phyloP scores from a whole-genome alignment of 179 eudicot species.

The Kewa caespitosa region DNA sequence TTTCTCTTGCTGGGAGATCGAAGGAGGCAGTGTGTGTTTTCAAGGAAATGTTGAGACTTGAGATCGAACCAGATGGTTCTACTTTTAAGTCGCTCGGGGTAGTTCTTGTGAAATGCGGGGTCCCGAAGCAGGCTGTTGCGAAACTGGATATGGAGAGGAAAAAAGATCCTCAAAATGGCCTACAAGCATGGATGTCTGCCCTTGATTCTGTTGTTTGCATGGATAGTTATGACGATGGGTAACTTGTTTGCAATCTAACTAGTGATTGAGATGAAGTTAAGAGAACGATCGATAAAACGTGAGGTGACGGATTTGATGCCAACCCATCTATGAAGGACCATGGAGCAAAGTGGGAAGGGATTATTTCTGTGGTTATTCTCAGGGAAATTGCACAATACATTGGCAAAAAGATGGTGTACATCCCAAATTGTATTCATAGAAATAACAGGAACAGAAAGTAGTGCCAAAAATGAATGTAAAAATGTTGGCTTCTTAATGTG shows the following conservation, averaged over 20 bases:
- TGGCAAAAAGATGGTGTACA: conserved; percentile 4
- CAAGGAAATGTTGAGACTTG: conserved; percentile 59
- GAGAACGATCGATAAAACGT: background rate
- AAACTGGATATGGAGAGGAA: conserved; percentile 57
- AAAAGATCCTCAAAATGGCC: conserved; percentile 40
- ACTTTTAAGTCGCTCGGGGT: conserved; percentile 60
- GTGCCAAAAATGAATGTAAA: background rate
- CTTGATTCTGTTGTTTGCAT: conserved; percentile 45
- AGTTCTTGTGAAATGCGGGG: conserved; percentile 65
- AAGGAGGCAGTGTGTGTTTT: conserved; percentile 58
- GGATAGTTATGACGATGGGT: conserved; percentile 28
- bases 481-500: background rate
- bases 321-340: background rate
- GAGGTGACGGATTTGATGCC: background rate
- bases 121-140: conserved; percentile 52
- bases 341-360: conserved; percentile 11
- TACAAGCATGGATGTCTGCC: conserved; percentile 59
- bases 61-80: conserved; percentile 63
- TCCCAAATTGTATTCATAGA: conserved; percentile 2
- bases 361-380: background rate
- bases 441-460: background rate
- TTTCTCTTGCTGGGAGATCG: conserved; percentile 59
- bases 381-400: conserved; percentile 7
- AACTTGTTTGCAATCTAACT: background rate
- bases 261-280: background rate